Percentiles rank a stretch among this genome's conserved stretches.
phyloP scores from a whole-genome alignment of 805 yeast genomes.

The Lipomyces spencermartinsiae region DNA sequence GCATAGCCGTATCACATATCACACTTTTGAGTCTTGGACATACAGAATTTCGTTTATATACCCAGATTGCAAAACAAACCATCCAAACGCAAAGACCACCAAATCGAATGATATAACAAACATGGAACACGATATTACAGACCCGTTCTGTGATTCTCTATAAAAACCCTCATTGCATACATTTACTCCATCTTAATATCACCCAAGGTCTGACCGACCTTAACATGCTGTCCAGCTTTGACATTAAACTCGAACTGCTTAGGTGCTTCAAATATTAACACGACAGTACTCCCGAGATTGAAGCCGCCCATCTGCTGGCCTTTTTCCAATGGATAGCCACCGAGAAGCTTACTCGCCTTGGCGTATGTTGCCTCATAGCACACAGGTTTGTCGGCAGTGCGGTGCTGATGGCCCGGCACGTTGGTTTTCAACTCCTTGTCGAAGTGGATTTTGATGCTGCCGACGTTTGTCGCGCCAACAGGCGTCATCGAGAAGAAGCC shows the following conservation, averaged over 20 bases:
- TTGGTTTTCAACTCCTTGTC: constrained; percentile 91
- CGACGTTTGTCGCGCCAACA: constrained; percentile 99
- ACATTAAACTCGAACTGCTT: constrained; percentile 72
- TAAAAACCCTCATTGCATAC: background rate
- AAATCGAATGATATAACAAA: background rate
- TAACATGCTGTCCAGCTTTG: constrained; percentile 74
- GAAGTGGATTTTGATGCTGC: constrained; percentile 88
- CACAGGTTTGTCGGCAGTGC: constrained; percentile 46
- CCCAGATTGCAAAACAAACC: background rate
- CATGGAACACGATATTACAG: background rate
- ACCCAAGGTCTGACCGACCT: constrained; percentile 76
- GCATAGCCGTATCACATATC: background rate
- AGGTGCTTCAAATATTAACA: constrained; percentile 95
- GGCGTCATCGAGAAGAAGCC: constrained; percentile 99
- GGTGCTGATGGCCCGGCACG: constrained; percentile 51
- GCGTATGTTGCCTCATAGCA: constrained; percentile 94
- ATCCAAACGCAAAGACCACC: background rate
- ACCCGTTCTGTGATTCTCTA: background rate
- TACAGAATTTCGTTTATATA: background rate
- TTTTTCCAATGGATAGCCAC: constrained; percentile 86
- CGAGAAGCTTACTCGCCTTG: constrained; percentile 73
- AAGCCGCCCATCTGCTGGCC: constrained; percentile 99
- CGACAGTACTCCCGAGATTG: constrained; percentile 95
- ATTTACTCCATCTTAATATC: constrained; percentile 14
- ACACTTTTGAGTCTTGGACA: background rate